Percentiles rank a stretch among this genome's conserved stretches.
These are phyloP conservation scores for Tricholoma sp. DNA, from an alignment of 768 basidiomycete species.

Conservation along the genomic window DNA sequence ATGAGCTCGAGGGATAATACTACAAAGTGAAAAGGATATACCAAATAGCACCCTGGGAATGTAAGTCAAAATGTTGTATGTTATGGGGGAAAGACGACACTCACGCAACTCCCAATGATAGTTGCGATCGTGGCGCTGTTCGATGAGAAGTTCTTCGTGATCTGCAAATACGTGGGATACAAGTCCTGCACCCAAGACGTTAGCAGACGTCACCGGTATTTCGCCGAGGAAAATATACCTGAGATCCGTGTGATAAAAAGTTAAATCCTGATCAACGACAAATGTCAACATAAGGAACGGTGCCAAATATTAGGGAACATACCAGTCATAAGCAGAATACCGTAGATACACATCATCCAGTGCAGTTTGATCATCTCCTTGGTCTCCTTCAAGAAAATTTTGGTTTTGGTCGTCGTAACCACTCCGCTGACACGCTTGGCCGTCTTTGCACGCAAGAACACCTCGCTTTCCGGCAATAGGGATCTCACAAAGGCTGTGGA, in stretches of 20 bases:
- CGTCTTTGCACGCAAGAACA: conserved; percentile 60
- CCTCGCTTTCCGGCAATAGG: conserved; percentile 68
- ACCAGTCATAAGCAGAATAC: conserved; percentile 33
- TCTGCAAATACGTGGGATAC: conserved; percentile 59
- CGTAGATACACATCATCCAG: conserved; percentile 58
- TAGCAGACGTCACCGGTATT: background rate
- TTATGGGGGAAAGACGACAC: background rate
- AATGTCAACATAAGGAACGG: background rate
- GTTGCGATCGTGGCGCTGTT: conserved; percentile 55
- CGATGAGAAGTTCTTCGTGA: conserved; percentile 45
- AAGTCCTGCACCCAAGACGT: conserved; percentile 32
- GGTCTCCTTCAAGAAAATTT: conserved; percentile 66
- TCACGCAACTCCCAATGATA: conserved; percentile 56
- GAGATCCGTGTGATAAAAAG: conserved; percentile 50
- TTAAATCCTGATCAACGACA: conserved; percentile 37
- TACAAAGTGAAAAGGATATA: conserved; percentile 3
- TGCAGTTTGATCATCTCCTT: conserved; percentile 73
- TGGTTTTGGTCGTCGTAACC: conserved; percentile 52
- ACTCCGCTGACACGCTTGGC: conserved; percentile 52
- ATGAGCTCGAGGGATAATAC: background rate
- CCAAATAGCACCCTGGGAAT: conserved; percentile 17
- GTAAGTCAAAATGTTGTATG: background rate
- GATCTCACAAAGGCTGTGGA: conserved; percentile 64
- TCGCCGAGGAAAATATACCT: conserved; percentile 29
- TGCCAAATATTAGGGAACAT: background rate